Percentiles rank a stretch among this genome's conserved stretches.
These are phyloP conservation scores for Syzygium aromaticum DNA, from an alignment of 345 rosid genomes.

Conservation along the genomic window DNA sequence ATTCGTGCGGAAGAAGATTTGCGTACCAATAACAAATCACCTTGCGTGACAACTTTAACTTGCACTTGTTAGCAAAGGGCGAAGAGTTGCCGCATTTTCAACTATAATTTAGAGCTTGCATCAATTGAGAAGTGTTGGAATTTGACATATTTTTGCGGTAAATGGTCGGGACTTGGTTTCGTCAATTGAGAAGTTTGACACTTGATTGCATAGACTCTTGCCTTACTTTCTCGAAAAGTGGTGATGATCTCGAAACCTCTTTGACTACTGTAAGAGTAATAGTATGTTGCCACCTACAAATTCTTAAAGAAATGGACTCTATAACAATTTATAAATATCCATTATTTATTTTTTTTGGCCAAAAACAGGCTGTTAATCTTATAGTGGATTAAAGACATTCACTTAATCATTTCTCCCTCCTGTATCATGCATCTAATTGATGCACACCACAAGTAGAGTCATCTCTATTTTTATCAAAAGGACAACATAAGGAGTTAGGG, in stretches of 20 bases:
- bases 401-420: too few species aligned
- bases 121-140: neutral
- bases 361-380: too few species aligned
- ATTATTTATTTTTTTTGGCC: too few species aligned
- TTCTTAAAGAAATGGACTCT: too few species aligned
- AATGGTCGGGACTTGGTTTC: neutral
- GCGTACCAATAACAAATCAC: neutral
- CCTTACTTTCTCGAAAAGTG: neutral
- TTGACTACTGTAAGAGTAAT: too few species aligned
- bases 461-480: neutral
- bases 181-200: neutral
- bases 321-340: too few species aligned
- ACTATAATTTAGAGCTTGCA: neutral
- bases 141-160: neutral
- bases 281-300: too few species aligned
- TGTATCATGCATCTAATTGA: neutral
- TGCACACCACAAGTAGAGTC: neutral
- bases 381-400: too few species aligned
- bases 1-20: neutral
- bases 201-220: neutral
- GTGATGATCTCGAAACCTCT: neutral
- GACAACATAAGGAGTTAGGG: neutral
- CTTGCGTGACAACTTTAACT: neutral
- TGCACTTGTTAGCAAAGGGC: neutral
- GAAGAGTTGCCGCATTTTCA: neutral